Evolutionary conservation across 768 basidiomycete genomes (phyloP).

Genomic region (Mycena kentingensis): DNA sequence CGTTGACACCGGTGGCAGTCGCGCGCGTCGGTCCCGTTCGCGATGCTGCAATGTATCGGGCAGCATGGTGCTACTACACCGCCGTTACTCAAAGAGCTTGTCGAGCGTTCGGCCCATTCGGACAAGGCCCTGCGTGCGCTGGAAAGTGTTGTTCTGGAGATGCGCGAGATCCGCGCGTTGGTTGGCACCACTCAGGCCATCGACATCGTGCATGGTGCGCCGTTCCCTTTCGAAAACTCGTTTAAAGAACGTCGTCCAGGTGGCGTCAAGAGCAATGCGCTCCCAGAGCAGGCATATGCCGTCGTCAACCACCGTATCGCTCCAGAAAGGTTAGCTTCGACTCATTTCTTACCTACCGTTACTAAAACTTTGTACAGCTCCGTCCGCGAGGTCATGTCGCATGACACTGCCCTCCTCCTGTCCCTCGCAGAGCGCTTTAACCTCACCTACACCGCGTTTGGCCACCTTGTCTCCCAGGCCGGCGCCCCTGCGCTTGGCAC

Average conservation of each 20-base stretch:
- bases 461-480: constrained; percentile 24
- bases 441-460: constrained; percentile 44
- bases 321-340: constrained; percentile 37
- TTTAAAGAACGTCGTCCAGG: too few species aligned
- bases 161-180: constrained; percentile 30
- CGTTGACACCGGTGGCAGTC: constrained; percentile 23
- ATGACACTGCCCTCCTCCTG: constrained; percentile 32
- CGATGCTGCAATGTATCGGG: constrained; percentile 51
- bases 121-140: constrained; percentile 44
- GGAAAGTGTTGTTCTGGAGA: constrained; percentile 35
- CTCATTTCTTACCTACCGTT: neutral
- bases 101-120: constrained; percentile 36
- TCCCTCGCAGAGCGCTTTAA: constrained; percentile 40
- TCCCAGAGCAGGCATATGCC: constrained; percentile 56
- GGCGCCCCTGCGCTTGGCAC: constrained; percentile 27
- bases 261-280: constrained; percentile 56
- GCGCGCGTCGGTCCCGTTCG: constrained; percentile 45
- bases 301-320: constrained; percentile 55
- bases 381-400: constrained; percentile 32
- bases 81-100: constrained; percentile 32
- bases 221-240: too few species aligned
- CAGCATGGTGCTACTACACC: constrained; percentile 48
- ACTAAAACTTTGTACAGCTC: constrained; percentile 30
- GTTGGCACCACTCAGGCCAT: constrained; percentile 59
- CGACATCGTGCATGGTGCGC: constrained; percentile 52